Percentiles rank a stretch among this genome's conserved stretches.
Conservation (phyloP, 116 monocot species). For the Iris pallida region DNA sequence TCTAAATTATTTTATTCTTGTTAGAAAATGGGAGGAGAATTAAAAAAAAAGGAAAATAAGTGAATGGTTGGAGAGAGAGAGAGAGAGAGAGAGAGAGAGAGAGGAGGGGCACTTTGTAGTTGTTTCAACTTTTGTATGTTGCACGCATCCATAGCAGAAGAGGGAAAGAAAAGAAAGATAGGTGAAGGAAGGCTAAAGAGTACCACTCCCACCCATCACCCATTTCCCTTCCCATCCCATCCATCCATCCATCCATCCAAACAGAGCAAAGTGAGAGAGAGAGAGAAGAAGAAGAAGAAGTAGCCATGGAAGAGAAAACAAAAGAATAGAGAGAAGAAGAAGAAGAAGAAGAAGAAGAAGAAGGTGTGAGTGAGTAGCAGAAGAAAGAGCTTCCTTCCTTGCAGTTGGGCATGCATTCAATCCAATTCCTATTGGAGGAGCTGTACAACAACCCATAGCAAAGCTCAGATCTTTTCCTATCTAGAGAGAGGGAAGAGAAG, state of each 20-base stretch:
- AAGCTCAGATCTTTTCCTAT: neutral
- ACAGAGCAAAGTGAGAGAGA: neutral
- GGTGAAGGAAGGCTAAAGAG: neutral
- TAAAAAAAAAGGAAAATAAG: too few relatives aligned
- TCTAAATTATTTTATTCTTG: too few relatives aligned
- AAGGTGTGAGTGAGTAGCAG: neutral
- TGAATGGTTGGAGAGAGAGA: neutral
- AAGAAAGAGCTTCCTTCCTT: too few relatives aligned
- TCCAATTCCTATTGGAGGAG: neutral
- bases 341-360: neutral
- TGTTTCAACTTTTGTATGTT: conserved; percentile 9
- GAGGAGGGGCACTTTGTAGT: neutral
- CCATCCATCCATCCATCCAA: neutral
- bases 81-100: conserved; percentile 1
- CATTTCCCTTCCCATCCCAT: too few relatives aligned
- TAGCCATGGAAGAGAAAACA: neutral
- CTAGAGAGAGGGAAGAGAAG: neutral
- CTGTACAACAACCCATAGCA: neutral
- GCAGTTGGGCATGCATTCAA: too few relatives aligned
- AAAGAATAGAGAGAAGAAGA: neutral
- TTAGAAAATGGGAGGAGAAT: too few relatives aligned
- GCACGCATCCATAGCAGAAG: conserved; percentile 7
- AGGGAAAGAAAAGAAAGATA: conserved; percentile 1
- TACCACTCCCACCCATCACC: neutral
- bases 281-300: neutral